Evolutionary conservation across 768 basidiomycete species (phyloP).

Genomic region (Boletus pseudopeckii): DNA sequence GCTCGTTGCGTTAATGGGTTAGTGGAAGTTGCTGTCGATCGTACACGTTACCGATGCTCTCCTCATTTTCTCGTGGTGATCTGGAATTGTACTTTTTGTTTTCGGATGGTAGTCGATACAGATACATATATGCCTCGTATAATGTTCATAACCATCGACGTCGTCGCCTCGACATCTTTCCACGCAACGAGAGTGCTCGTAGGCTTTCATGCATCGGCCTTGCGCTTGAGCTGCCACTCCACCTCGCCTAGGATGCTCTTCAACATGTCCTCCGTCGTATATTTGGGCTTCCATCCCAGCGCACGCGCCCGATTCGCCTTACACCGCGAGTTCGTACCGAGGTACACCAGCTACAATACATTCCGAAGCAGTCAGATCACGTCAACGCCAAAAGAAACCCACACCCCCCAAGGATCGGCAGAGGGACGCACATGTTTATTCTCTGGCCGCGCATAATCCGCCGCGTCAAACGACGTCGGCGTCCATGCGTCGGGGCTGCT

Average conservation of each 20-base stretch:
- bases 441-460: slow-evolving; percentile 1
- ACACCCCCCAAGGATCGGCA: no score
- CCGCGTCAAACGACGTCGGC: slow-evolving; percentile 42
- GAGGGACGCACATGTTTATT: background rate
- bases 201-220: background rate
- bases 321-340: slow-evolving; percentile 20
- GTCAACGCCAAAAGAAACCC: no score
- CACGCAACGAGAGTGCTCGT: no score
- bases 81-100: slow-evolving; percentile 5
- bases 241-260: slow-evolving; percentile 12
- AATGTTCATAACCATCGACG: background rate
- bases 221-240: slow-evolving; percentile 3
- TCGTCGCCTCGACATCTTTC: background rate
- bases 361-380: background rate
- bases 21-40: background rate
- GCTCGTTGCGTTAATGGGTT: background rate
- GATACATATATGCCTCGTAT: slow-evolving; percentile 7
- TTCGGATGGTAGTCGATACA: slow-evolving; percentile 7
- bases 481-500: background rate
- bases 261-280: slow-evolving; percentile 27
- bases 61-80: background rate
- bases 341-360: background rate
- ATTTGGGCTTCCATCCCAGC: slow-evolving; percentile 23
- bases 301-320: slow-evolving; percentile 8
- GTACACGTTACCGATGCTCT: background rate